Evolutionary conservation across 805 yeast species (phyloP), one percentile per base, ranked within the genome.

Genomic region (Zygoascus bituminiphila): DNA sequence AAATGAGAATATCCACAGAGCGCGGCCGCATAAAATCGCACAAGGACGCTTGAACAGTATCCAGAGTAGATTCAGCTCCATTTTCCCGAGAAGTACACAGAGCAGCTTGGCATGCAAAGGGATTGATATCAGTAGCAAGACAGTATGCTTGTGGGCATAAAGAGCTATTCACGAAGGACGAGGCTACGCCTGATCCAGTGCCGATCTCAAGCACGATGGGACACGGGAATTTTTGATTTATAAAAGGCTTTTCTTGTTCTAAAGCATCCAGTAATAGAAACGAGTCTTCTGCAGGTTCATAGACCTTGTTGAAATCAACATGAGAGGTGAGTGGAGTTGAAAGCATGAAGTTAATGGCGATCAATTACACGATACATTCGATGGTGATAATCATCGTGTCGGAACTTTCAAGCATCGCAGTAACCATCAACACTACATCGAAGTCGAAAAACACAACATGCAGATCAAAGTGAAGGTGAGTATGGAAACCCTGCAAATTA

Each of bases 281-380:
- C 6, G 95, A 78, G 68, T 93, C 98, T 58, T 93, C 98, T 0
- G 95, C 78, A 0, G 98, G 98, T 60, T 93, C 98, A 62, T 93
- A 93, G 2, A 91, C 95, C 56, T 74, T 74, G n/a, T 76, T 80
- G 52, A 73, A 77, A 58, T 84, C 83, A 17, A 81, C 74, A 17
- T 71, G 64, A 1, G 60, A 54, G 1, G 84, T 69, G 6, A 65
- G 63, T 1, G 98, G 97, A 0, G 97, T 89, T 4, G 93, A 81
- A 2, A 86, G 71, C 96, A 88, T 88, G 17, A 22, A 25, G 3
- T 19, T 20, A n/a, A 36, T 19, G 22, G 39, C 5, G 10, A 36
- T n/a, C n/a, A n/a, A n/a, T n/a, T n/a, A n/a, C n/a, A n/a, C n/a
- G n/a, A n/a, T n/a, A n/a, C n/a, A n/a, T n/a, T n/a, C n/a, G n/a